Evolutionary conservation across 495 filamentous ascomycete genomes (phyloP), one percentile per base, ranked within the genome.

Genomic region (Penicillium paxilli): DNA sequence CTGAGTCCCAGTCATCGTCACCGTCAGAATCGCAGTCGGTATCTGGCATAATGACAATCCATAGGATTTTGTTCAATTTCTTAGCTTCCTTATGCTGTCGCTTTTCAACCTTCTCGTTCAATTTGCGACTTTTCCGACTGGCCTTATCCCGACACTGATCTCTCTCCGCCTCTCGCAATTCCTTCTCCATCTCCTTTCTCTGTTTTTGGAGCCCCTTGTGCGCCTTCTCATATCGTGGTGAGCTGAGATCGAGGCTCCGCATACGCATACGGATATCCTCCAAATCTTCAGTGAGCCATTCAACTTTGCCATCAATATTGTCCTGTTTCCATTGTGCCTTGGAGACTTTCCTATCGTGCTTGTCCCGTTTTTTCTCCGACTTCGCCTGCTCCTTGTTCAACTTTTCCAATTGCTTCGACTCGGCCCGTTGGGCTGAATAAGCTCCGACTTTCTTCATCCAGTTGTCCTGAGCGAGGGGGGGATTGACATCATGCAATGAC

Each of bases 361-460:
- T 44, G 12, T 21, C 20, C 20, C 35, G n/a, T 14, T 35, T 24
- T 17, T 3, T 30, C 16, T 42, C 24, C 7, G 44, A 25, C 17
- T 49, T 49, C 8, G 37, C 28, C 25, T 51, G 26, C 7, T 47
- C 37, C 16, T 37, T 51, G n/a, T 51, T 22, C 26, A 56, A 26
- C 9, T 52, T 47, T 10, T 33, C 33, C n/a, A 60, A 32, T 22
- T 62, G 58, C 12, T 54, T 61, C 21, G 56, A 44, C 19, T 56
- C 40, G 6, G 52, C 57, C 19, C 46, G 19, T 19, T 54, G 51
- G n/a, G 41, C 51, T 22, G 46, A 20, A 12, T 44, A 51, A 2
- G 46, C 26, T 2, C 57, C 51, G 3, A 49, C 12, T 25, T 55
- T 51, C n/a, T 61, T 55, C 47, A 62, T 35, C 62, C 62, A 65